Percentiles rank a stretch among this genome's conserved stretches.
Conservation (phyloP, 345 rosid species). For the Abelmoschus esculentus region DNA sequence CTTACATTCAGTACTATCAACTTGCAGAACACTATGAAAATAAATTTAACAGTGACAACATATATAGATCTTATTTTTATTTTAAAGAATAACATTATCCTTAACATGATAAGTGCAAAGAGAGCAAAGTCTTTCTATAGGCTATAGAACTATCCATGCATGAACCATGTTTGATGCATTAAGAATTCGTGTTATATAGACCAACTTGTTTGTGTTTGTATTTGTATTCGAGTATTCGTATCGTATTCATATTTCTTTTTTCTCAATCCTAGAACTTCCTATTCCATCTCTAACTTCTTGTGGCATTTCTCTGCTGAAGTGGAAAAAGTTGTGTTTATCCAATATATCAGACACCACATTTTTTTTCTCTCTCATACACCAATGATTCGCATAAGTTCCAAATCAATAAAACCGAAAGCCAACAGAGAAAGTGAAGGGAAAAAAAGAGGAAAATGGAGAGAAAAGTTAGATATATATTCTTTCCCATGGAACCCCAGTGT, state of each 20-base stretch:
- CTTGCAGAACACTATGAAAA: not conserved
- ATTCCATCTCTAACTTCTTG: not conserved
- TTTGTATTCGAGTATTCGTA: not conserved
- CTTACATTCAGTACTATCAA: not conserved
- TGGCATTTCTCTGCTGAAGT: constrained; percentile 6
- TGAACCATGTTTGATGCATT: not conserved
- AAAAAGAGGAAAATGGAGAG: not conserved
- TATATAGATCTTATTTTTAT: not conserved
- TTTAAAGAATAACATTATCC: not conserved
- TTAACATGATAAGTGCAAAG: not conserved
- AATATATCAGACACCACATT: not conserved
- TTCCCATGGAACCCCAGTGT: constrained; percentile 1
- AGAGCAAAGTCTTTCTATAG: too few relatives aligned
- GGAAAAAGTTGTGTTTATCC: constrained; percentile 26
- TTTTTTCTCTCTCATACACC: not conserved
- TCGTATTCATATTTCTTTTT: not conserved
- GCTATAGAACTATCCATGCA: too few relatives aligned
- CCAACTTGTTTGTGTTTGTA: not conserved
- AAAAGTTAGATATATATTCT: not conserved
- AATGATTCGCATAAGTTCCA: constrained; percentile 19
- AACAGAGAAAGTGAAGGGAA: not conserved
- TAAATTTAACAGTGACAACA: not conserved
- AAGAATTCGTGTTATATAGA: not conserved
- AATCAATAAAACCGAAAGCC: constrained; percentile 21
- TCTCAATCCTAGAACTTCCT: not conserved